A percentile compares a stretch with the other conserved stretches of the same genome.
phyloP scores from a whole-genome alignment of 345 rosid genomes.

The Jatropha curcas region DNA sequence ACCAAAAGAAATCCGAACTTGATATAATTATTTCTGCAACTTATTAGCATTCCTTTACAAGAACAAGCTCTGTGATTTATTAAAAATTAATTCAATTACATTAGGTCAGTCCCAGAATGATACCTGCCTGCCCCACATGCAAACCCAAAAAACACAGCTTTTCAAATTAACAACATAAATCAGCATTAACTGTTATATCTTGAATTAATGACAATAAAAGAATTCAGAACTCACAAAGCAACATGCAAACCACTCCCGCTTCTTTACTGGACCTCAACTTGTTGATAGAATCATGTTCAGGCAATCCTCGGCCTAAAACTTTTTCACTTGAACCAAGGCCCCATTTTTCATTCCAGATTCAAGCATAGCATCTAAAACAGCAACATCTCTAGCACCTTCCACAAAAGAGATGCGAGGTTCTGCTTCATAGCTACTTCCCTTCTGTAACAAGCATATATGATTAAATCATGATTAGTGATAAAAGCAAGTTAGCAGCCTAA shows the following conservation, averaged over 20 bases:
- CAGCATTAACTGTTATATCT: neutral
- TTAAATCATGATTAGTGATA: neutral
- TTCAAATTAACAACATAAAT: neutral
- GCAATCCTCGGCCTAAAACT: slow-evolving; percentile 35
- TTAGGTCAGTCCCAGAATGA: neutral
- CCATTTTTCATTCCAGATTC: slow-evolving; percentile 78
- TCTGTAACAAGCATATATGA: slow-evolving; percentile 39
- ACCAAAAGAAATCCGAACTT: no score
- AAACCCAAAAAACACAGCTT: neutral
- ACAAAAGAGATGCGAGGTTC: slow-evolving; percentile 70
- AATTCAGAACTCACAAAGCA: neutral
- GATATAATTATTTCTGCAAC: no score
- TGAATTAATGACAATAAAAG: neutral
- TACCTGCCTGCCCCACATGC: neutral
- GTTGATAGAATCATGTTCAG: neutral
- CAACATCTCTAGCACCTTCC: slow-evolving; percentile 94
- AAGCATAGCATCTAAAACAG: slow-evolving; percentile 89
- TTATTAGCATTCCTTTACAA: no score
- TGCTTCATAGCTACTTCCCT: slow-evolving; percentile 43
- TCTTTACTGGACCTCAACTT: neutral
- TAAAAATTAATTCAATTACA: neutral
- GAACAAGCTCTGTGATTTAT: neutral
- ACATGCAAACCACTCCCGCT: neutral
- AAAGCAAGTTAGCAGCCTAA: neutral
- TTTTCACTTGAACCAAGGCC: slow-evolving; percentile 55